phyloP scores from a whole-genome alignment of 2,329 filamentous ascomycete genomes.

The Paramyrothecium sp. region DNA sequence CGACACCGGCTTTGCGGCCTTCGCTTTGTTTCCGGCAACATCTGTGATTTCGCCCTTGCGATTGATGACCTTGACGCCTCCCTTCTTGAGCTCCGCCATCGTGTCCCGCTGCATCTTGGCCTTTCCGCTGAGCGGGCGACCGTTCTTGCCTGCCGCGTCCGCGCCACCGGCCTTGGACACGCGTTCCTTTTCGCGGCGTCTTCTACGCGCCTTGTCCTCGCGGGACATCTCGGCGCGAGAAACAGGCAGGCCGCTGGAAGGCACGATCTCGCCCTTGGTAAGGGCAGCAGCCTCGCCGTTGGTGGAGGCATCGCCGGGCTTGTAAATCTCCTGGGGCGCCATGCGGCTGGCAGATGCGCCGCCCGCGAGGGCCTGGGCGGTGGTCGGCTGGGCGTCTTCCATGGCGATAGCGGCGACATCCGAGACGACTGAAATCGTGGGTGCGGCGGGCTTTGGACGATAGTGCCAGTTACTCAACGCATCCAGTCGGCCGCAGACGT shows the following conservation, averaged over 20 bases:
- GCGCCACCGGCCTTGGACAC: slow-evolving; percentile 65
- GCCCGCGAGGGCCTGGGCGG: slow-evolving; percentile 69
- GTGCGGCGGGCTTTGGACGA: slow-evolving; percentile 80
- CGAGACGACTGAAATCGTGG: slow-evolving; percentile 81
- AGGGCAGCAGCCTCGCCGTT: slow-evolving; percentile 24
- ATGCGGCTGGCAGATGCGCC: slow-evolving; percentile 69
- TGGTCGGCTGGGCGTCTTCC: slow-evolving; percentile 91
- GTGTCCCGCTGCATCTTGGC: slow-evolving; percentile 46
- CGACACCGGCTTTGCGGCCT: slow-evolving; percentile 46
- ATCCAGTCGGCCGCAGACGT: slow-evolving; percentile 78
- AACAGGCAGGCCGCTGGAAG: slow-evolving; percentile 74
- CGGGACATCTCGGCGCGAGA: slow-evolving; percentile 83
- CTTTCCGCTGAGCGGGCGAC: slow-evolving; percentile 56
- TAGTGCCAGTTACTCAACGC: slow-evolving; percentile 92
- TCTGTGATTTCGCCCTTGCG: slow-evolving; percentile 84
- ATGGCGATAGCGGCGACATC: slow-evolving; percentile 91
- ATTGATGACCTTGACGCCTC: slow-evolving; percentile 88
- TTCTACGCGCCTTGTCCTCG: slow-evolving; percentile 76
- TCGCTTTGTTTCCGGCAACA: slow-evolving; percentile 76
- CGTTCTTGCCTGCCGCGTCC: slow-evolving; percentile 19
- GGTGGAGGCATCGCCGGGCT: slow-evolving; percentile 66
- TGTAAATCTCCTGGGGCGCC: slow-evolving; percentile 93
- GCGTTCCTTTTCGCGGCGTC: slow-evolving; percentile 83
- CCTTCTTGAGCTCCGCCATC: slow-evolving; percentile 72
- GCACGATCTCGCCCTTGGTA: slow-evolving; percentile 66